A percentile compares a stretch with the other conserved stretches of the same genome.
phyloP scores from a whole-genome alignment of 2,329 filamentous ascomycete genomes.

The Beauveria sp. region DNA sequence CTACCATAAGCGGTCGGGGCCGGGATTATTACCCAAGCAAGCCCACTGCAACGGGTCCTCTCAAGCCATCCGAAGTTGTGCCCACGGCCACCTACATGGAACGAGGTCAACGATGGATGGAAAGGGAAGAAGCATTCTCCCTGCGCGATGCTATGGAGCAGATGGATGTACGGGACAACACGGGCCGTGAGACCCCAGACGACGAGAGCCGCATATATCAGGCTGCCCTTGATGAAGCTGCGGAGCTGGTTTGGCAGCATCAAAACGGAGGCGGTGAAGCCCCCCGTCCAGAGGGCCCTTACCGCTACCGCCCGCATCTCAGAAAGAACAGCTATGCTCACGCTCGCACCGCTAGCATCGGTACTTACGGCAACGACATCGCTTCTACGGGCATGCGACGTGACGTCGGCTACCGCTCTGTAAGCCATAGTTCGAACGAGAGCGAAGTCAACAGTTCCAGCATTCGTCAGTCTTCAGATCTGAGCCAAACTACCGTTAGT shows the following conservation, averaged over 20 bases:
- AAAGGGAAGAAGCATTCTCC: slow-evolving; percentile 68
- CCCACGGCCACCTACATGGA: slow-evolving; percentile 65
- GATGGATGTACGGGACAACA: slow-evolving; percentile 49
- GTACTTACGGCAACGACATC: slow-evolving; percentile 40
- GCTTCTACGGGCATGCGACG: slow-evolving; percentile 39
- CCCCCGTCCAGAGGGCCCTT: slow-evolving; percentile 55
- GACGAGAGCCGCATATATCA: slow-evolving; percentile 60
- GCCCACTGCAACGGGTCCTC: slow-evolving; percentile 28
- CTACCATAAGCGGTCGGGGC: slow-evolving; percentile 34
- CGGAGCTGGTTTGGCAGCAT: slow-evolving; percentile 72
- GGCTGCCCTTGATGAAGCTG: slow-evolving; percentile 68
- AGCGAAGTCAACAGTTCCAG: slow-evolving; percentile 32
- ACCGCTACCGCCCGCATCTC: slow-evolving; percentile 60
- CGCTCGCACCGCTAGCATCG: slow-evolving; percentile 54
- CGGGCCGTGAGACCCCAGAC: slow-evolving; percentile 24
- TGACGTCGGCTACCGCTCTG: slow-evolving; percentile 35
- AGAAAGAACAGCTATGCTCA: slow-evolving; percentile 65
- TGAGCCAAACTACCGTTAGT: slow-evolving; percentile 3
- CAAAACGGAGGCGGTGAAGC: slow-evolving; percentile 47
- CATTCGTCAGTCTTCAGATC: slow-evolving; percentile 14
- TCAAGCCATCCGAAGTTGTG: slow-evolving; percentile 54
- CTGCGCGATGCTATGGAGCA: slow-evolving; percentile 66
- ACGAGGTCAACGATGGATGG: slow-evolving; percentile 68
- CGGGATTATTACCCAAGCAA: slow-evolving; percentile 46
- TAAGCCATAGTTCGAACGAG: slow-evolving; percentile 45